Conservation (phyloP, 805 yeast genomes). For the Candida michaelii region DNA sequence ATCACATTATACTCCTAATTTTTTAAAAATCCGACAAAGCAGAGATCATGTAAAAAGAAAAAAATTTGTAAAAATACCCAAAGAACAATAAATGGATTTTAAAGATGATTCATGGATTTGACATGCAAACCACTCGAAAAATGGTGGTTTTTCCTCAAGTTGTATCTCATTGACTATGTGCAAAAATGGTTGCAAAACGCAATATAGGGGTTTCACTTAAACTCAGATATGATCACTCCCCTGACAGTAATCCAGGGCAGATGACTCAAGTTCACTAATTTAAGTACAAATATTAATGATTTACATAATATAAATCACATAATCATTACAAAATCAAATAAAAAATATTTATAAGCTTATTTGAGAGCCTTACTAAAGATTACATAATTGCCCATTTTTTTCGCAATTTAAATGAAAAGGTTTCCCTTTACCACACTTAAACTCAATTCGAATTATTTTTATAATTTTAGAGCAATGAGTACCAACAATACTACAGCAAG, state of each 20-base stretch:
- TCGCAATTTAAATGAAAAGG: constrained; percentile 6
- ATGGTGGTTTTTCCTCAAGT: too few species aligned
- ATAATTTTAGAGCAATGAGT: neutral
- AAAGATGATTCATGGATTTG: too few species aligned
- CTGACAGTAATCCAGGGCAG: too few species aligned
- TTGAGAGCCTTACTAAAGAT: neutral
- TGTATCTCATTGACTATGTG: too few species aligned
- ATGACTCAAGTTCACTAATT: too few species aligned
- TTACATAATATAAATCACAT: too few species aligned
- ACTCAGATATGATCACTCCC: too few species aligned
- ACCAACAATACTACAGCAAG: constrained; percentile 7
- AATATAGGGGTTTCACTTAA: too few species aligned
- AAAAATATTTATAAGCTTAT: neutral
- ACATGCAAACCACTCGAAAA: too few species aligned
- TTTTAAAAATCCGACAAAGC: neutral
- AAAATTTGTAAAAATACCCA: neutral
- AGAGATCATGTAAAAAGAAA: neutral
- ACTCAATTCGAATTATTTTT: neutral
- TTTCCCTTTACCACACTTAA: constrained; percentile 1
- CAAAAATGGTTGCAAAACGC: too few species aligned
- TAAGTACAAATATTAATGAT: too few species aligned
- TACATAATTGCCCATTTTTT: constrained; percentile 3
- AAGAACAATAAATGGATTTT: too few species aligned
- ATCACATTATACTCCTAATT: neutral
- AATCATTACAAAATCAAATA: neutral